Percentiles rank a stretch among this genome's conserved stretches.
phyloP scores from a whole-genome alignment of 1,139 yeast genomes.

The Saccharomycopsis hybrid region DNA sequence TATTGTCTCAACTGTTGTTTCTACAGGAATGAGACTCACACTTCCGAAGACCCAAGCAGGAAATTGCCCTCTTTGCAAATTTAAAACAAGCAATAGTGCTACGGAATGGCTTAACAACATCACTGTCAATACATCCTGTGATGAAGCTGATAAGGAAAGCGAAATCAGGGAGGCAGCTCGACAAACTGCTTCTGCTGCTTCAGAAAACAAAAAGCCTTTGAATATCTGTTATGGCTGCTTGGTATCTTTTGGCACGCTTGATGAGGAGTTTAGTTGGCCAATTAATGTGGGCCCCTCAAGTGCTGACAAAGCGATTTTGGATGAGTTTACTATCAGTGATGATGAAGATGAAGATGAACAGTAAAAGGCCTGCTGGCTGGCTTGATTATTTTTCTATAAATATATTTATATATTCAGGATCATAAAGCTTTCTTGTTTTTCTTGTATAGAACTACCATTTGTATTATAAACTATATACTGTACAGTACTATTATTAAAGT shows the following conservation, averaged over 20 bases:
- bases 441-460: no score
- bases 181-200: slow-evolving; percentile 28
- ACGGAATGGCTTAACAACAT: slow-evolving; percentile 65
- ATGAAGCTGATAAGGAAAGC: slow-evolving; percentile 38
- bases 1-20: slow-evolving; percentile 87
- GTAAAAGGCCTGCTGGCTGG: neutral
- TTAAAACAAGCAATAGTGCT: slow-evolving; percentile 32
- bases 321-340: slow-evolving; percentile 44
- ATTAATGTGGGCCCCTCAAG: slow-evolving; percentile 28
- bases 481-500: no score
- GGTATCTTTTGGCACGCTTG: slow-evolving; percentile 39
- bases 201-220: neutral
- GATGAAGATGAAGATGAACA: slow-evolving; percentile 28
- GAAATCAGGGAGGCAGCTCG: slow-evolving; percentile 37
- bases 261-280: slow-evolving; percentile 53
- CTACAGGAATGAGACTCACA: slow-evolving; percentile 76
- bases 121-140: slow-evolving; percentile 58
- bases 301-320: slow-evolving; percentile 34
- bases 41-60: slow-evolving; percentile 34
- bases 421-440: no score
- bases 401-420: neutral
- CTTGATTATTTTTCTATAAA: neutral
- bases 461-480: no score
- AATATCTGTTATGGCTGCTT: slow-evolving; percentile 69
- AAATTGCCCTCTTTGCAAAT: slow-evolving; percentile 14